Evolutionary conservation across 2,329 filamentous ascomycete genomes (phyloP).

Genomic region (Clonostachys rhizophaga): DNA sequence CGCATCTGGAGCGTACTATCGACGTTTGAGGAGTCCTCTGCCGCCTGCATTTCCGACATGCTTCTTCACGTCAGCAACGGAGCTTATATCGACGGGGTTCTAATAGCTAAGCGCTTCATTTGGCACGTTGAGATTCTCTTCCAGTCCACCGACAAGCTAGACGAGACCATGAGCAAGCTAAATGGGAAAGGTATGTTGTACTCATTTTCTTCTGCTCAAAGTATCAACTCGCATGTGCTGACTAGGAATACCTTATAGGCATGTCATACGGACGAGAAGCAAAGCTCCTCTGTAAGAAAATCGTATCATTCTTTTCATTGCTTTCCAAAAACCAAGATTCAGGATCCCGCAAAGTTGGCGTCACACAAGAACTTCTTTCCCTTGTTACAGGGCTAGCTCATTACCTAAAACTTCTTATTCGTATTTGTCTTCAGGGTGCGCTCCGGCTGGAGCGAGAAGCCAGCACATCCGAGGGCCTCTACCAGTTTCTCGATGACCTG

Average conservation of each 20-base stretch:
- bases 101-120: slow-evolving; percentile 95
- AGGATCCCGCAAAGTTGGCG: slow-evolving; percentile 83
- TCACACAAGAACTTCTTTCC: slow-evolving; percentile 97
- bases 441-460: slow-evolving; percentile 87
- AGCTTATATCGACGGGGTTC: slow-evolving; percentile 88
- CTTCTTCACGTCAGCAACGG: slow-evolving; percentile 97
- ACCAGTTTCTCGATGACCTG: slow-evolving; percentile 79
- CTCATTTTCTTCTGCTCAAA: neutral
- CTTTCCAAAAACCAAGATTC: slow-evolving; percentile 93
- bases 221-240: neutral
- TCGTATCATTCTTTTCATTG: slow-evolving; percentile 94
- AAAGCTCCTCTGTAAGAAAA: slow-evolving; percentile 99
- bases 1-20: slow-evolving; percentile 98
- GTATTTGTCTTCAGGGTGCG: slow-evolving; percentile 92
- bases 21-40: slow-evolving; percentile 94
- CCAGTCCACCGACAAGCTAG: slow-evolving; percentile 78
- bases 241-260: slow-evolving; percentile 37
- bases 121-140: slow-evolving; percentile 94
- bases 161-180: slow-evolving; percentile 62
- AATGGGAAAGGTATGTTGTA: slow-evolving; percentile 65
- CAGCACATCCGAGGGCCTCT: slow-evolving; percentile 67
- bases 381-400: slow-evolving; percentile 94
- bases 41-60: slow-evolving; percentile 98
- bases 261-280: slow-evolving; percentile 91
- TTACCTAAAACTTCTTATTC: slow-evolving; percentile 94